A percentile compares a stretch with the other conserved stretches of the same genome.
phyloP scores from a whole-genome alignment of 148 eudicot species.

The Arctostaphylos glauca region DNA sequence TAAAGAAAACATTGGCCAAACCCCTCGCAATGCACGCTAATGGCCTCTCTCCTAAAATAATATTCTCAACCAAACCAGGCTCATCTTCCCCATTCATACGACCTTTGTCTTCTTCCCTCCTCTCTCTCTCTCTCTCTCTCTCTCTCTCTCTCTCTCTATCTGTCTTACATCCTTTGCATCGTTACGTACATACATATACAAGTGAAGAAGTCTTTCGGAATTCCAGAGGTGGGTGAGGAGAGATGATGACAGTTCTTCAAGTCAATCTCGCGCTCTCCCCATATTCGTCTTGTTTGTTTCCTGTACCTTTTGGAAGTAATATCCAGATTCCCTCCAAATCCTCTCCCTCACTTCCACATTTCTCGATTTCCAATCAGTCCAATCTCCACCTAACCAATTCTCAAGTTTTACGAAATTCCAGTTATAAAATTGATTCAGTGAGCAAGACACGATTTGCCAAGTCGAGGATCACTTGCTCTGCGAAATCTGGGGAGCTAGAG shows the following conservation, averaged over 20 bases:
- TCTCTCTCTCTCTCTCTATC: too few relatives aligned
- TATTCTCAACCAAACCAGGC: too few relatives aligned
- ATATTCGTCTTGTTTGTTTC: background rate
- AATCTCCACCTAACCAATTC: background rate
- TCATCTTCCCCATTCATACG: too few relatives aligned
- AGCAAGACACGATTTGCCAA: background rate
- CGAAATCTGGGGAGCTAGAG: slow-evolving; percentile 20
- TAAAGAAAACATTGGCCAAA: too few relatives aligned
- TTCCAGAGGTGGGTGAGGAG: background rate
- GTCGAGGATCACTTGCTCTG: slow-evolving; percentile 30
- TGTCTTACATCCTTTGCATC: too few relatives aligned
- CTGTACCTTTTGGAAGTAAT: background rate
- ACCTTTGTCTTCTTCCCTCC: too few relatives aligned
- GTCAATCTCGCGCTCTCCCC: background rate
- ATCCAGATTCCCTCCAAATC: slow-evolving; percentile 12
- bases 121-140: too few relatives aligned
- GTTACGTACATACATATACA: too few relatives aligned
- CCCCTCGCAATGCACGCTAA: too few relatives aligned
- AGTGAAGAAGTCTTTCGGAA: too few relatives aligned
- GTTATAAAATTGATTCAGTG: background rate
- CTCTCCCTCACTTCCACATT: background rate
- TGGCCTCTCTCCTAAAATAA: too few relatives aligned
- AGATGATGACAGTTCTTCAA: slow-evolving; percentile 12
- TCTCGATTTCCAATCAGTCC: slow-evolving; percentile 2
- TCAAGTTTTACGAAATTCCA: background rate